Percentiles rank a stretch among this genome's conserved stretches.
These are phyloP conservation scores for Poa annua DNA, from an alignment of 176 grass and related monocot genomes.

Conservation along the genomic window DNA sequence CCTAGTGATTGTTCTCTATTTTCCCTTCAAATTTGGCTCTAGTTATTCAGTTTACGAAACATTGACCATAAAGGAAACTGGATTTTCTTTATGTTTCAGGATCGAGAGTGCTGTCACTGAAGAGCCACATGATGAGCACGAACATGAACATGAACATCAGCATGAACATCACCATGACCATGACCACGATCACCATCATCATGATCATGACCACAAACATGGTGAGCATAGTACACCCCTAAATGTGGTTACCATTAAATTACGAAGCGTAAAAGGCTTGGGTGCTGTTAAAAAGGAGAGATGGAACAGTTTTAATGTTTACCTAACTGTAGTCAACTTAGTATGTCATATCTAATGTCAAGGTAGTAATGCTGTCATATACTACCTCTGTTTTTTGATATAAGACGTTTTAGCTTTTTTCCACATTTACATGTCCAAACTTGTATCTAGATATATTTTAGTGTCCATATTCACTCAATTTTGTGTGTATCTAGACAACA, in stretches of 20 bases:
- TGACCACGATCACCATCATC: conserved; percentile 60
- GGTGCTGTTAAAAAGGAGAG: background rate
- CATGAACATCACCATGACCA: conserved; percentile 49
- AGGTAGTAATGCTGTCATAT: background rate
- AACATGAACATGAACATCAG: background rate
- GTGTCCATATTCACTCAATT: no score
- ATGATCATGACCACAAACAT: conserved; percentile 79
- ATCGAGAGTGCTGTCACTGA: conserved; percentile 94
- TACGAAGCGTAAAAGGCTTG: background rate
- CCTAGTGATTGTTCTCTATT: background rate
- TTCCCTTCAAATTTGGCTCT: background rate
- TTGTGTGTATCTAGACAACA: no score
- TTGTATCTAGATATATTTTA: no score
- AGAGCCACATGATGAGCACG: conserved; percentile 66
- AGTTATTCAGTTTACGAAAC: background rate
- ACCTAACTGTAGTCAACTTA: background rate
- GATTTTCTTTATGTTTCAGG: conserved; percentile 54
- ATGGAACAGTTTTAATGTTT: background rate
- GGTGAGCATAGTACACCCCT: conserved; percentile 48
- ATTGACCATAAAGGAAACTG: background rate
- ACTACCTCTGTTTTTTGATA: no score
- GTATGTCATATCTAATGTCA: background rate
- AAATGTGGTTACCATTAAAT: conserved; percentile 17
- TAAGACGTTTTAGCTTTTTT: no score
- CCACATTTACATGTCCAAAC: no score